phyloP scores from a whole-genome alignment of 2,329 filamentous ascomycete species.

The Amphichorda felina region DNA sequence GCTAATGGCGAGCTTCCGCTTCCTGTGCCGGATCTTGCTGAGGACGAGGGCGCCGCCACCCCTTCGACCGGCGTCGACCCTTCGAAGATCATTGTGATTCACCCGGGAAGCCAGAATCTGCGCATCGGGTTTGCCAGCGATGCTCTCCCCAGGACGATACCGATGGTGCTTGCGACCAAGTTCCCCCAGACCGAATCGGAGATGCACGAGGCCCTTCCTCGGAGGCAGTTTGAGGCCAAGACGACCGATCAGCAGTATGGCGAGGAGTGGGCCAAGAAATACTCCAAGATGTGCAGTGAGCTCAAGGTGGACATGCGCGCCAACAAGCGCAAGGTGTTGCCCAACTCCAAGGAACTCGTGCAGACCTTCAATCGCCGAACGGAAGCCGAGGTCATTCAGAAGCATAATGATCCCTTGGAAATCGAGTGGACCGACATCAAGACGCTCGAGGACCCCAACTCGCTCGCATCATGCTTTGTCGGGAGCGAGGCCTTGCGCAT shows the following conservation, averaged over 20 bases:
- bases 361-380: slow-evolving; percentile 86
- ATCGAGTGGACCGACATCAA: slow-evolving; percentile 90
- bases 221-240: slow-evolving; percentile 50
- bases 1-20: slow-evolving; percentile 54
- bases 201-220: slow-evolving; percentile 66
- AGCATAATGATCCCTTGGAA: slow-evolving; percentile 88
- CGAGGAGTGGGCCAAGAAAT: slow-evolving; percentile 66
- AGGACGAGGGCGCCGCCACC: slow-evolving; percentile 39
- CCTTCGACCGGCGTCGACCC: slow-evolving; percentile 55
- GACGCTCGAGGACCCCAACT: slow-evolving; percentile 51
- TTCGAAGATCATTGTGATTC: slow-evolving; percentile 88
- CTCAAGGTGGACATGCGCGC: slow-evolving; percentile 83
- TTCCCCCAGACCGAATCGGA: slow-evolving; percentile 73
- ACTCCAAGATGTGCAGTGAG: slow-evolving; percentile 72
- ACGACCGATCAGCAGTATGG: slow-evolving; percentile 72
- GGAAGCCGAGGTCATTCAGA: slow-evolving; percentile 74
- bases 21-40: slow-evolving; percentile 46
- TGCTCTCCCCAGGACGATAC: slow-evolving; percentile 84
- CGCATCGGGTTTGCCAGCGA: slow-evolving; percentile 93
- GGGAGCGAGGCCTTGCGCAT: slow-evolving; percentile 76
- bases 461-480: slow-evolving; percentile 54
- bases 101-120: slow-evolving; percentile 90
- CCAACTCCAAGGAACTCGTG: slow-evolving; percentile 95
- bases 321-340: slow-evolving; percentile 88
- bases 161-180: slow-evolving; percentile 81